Base-by-base conservation (phyloP, 768 basidiomycete genomes). In the Termitomyces sp. region DNA sequence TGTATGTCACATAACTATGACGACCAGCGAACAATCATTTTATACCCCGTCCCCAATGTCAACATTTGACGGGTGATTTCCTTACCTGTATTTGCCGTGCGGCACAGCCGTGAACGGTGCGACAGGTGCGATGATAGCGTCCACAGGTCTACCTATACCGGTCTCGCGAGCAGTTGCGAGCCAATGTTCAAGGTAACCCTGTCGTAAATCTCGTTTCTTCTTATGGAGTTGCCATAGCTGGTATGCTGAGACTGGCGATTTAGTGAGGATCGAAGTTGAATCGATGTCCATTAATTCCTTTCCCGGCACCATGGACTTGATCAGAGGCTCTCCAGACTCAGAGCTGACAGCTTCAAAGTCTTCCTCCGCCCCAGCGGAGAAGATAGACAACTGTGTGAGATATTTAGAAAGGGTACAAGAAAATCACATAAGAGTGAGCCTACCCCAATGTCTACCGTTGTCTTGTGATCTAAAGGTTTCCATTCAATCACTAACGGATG, bases 131-230 rank as follows among this genome's bases (percentile, higher is more conserved):
- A 92, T 85, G 62, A 93, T 82, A 1, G 86, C 89, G 65, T 92
- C 91, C 5, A 92, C 79, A 5, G 88, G 86, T 2, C 91, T 71
- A 1, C 86, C 87, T 0, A 88, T 92, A 0, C 80, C 81, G 0
- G 88, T 91, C 14, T 63, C 48, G 0, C 54, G 59, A 13, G 62
- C 70, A 0, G 84, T 86, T 5, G 70, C 73, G 51, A 84, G 77
- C 89, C 88, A 91, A 49, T 80, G 70, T 46, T 84, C 78, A 46
- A 88, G 68, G 65, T 89, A 83, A 50, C 77, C 74, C 62, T 82
- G 73, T 24, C 86, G 78, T 32, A 87, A 61, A 10, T 76, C 74
- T 5, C 68, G 70, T 62, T 76, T 79, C 62, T 67, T 64, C 63
- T 79, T 83, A 24, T 88, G 86, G 8, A 83, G 43, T 63, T 88